Evolutionary conservation across 148 eudicot genomes (phyloP).

Genomic region (Amaranthus hypochondriacus): DNA sequence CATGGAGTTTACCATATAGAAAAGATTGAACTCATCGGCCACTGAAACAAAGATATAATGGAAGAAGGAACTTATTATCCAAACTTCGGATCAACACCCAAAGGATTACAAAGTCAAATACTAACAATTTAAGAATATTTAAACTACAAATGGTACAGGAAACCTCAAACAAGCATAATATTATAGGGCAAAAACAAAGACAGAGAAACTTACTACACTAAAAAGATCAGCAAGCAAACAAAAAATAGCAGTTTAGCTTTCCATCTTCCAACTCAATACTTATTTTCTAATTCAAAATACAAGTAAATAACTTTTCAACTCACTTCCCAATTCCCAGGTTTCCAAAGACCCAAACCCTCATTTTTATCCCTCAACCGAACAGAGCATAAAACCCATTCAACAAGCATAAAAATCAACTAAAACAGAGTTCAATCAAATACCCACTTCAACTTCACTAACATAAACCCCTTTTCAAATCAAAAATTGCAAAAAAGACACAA

Average conservation of each 20-base stretch:
- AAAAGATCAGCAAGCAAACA: background rate
- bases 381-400: slow-evolving; percentile 20
- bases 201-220: background rate
- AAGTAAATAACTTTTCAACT: slow-evolving; percentile 5
- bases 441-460: slow-evolving; percentile 5
- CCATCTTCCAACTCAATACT: background rate
- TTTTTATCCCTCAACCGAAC: slow-evolving; percentile 13
- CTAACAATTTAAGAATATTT: background rate
- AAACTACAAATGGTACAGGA: background rate
- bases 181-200: background rate
- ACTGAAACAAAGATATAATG: background rate
- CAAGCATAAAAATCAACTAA: background rate
- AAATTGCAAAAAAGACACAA: slow-evolving; percentile 3
- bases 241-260: background rate
- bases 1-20: slow-evolving; percentile 1
- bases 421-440: slow-evolving; percentile 14
- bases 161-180: background rate
- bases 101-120: background rate
- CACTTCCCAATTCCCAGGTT: background rate
- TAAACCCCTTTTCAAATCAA: slow-evolving; percentile 20
- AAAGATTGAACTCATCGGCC: background rate
- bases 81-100: background rate
- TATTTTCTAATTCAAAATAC: background rate
- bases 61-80: background rate
- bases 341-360: background rate